These are phyloP conservation scores for Musa acuminata DNA, from an alignment of 176 grass and related monocot species.

Conservation along the genomic window DNA sequence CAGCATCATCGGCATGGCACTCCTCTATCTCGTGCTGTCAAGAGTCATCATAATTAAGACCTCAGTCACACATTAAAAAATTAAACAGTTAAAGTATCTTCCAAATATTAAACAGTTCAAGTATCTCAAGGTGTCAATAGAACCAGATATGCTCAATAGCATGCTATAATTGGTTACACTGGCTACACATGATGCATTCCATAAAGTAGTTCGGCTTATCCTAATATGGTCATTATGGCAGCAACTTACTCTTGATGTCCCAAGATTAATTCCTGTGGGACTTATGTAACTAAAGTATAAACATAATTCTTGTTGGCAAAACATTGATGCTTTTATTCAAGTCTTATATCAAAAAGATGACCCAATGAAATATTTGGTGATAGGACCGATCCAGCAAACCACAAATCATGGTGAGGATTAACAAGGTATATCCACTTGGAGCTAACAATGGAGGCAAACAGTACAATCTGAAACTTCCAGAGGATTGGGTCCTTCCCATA, in stretches of 20 bases:
- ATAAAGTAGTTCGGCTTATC: background rate
- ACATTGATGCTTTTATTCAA: too few species aligned
- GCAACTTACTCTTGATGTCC: too few species aligned
- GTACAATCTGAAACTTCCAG: background rate
- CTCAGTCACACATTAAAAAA: background rate
- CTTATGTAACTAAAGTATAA: too few species aligned
- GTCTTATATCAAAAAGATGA: background rate
- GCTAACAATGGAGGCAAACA: background rate
- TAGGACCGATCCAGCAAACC: background rate
- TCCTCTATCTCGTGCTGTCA: constrained; percentile 33
- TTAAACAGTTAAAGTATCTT: too few species aligned
- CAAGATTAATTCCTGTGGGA: too few species aligned
- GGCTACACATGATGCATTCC: background rate
- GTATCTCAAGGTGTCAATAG: too few species aligned
- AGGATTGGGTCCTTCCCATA: background rate
- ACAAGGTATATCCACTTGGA: background rate
- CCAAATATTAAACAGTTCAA: too few species aligned
- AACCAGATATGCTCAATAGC: too few species aligned
- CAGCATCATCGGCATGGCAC: constrained; percentile 17
- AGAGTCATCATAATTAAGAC: background rate
- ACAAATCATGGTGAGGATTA: background rate
- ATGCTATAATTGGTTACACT: too few species aligned
- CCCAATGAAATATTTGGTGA: background rate
- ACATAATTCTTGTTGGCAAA: too few species aligned
- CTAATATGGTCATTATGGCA: too few species aligned